Conservation (phyloP, 768 basidiomycete genomes). For the Omphalotus guepiniiformis region DNA sequence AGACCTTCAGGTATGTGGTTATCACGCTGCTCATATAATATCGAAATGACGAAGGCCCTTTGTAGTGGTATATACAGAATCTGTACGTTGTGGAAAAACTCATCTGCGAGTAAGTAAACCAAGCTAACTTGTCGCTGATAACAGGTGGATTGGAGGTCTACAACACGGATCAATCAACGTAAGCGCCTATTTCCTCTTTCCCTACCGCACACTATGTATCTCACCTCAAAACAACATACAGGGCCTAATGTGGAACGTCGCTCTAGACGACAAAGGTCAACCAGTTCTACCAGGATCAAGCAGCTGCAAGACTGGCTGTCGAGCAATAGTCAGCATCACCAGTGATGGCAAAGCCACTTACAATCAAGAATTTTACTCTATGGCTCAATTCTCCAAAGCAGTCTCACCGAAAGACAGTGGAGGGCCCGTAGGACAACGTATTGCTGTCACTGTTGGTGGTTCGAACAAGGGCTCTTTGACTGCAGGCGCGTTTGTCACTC, state of each 20-base stretch:
- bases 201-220: background rate
- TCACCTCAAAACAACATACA: slow-evolving; percentile 26
- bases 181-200: background rate
- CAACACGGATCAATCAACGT: slow-evolving; percentile 25
- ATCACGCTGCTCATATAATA: background rate
- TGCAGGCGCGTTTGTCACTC: slow-evolving; percentile 45
- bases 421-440: slow-evolving; percentile 43
- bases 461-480: slow-evolving; percentile 23
- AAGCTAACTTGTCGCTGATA: background rate
- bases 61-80: slow-evolving; percentile 48
- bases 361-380: slow-evolving; percentile 29
- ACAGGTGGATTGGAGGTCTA: slow-evolving; percentile 34
- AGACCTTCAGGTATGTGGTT: slow-evolving; percentile 44
- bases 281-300: slow-evolving; percentile 19
- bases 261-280: slow-evolving; percentile 37
- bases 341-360: slow-evolving; percentile 18
- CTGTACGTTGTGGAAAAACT: slow-evolving; percentile 14
- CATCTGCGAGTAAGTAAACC: background rate
- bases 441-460: slow-evolving; percentile 30
- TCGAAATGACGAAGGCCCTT: background rate
- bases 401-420: slow-evolving; percentile 42
- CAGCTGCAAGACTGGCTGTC: slow-evolving; percentile 7
- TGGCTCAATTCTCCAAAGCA: slow-evolving; percentile 51
- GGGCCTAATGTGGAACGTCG: slow-evolving; percentile 48
- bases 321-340: background rate